Base-by-base conservation (phyloP, 441 rosid species). In the Gossypium aridum region DNA sequence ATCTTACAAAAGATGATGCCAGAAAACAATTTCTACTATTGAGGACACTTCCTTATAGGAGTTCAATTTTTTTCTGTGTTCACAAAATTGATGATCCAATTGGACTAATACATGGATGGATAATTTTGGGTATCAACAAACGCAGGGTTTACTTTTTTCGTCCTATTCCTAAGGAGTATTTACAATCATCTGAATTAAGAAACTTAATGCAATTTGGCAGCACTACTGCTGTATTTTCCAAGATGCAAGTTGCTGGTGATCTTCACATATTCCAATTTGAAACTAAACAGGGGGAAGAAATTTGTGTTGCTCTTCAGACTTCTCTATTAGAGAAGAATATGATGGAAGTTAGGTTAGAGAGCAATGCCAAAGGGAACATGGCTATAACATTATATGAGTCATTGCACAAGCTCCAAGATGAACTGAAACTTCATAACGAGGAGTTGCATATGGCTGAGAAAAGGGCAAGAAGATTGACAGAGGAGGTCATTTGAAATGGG, bases 161-260 rank as follows among this genome's bases (percentile, higher is more conserved):
- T 34, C 98, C 99, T 4, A 97, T 96, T 83, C 98, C 98, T 7
- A 96, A 93, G 78, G 98, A 96, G 79, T 93, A 96, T 82, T 76
- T 96, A 74, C 99, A 96, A 85, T 96, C 99, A 19, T 96, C 99
- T 7, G 98, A 96, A 82, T 75, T 96, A 70, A 86, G 99, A 80
- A 98, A 96, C 82, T 93, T 96, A 81, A 96, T 93, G 98, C 98
- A 92, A 80, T 92, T 96, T 84, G 99, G 99, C 53, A 96, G 99
- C 65, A 93, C 98, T 76, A 91, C 96, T 70, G 98, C 99, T 72
- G 98, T 96, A 63, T 96, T 93, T 83, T 96, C 92, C 82, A 92
- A 93, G 87, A 96, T 96, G 99, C 90, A 97, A 83, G 99, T 96
- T 71, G 98, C 99, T 56, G 98, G 98, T 70, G 97, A 91, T 79